Evolutionary conservation across 2,329 filamentous ascomycete genomes (phyloP).

Genomic region (Talaromyces sp.): DNA sequence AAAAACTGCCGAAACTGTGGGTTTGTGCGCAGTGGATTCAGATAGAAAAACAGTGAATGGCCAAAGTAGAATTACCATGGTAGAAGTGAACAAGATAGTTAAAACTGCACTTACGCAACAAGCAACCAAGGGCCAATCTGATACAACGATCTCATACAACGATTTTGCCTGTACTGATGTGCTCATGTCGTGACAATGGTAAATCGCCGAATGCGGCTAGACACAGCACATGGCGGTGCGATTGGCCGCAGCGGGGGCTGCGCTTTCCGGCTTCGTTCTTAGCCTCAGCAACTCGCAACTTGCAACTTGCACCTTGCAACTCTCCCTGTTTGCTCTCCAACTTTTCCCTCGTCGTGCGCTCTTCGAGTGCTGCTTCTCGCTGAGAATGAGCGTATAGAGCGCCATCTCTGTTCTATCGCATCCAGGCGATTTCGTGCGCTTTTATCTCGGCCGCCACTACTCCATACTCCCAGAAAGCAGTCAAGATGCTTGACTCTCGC

Average conservation of each 20-base stretch:
- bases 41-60: not conserved
- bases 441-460: not conserved
- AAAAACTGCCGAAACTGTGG: not conserved
- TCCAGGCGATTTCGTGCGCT: not conserved
- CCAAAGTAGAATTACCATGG: too few species aligned
- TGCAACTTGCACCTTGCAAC: not conserved
- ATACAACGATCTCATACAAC: too few species aligned
- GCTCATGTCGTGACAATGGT: too few species aligned
- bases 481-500: not conserved
- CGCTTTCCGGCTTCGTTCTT: not conserved
- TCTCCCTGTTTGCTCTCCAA: not conserved
- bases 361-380: not conserved
- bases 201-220: not conserved
- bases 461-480: not conserved
- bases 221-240: not conserved
- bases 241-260: not conserved
- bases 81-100: not conserved
- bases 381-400: not conserved
- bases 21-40: not conserved
- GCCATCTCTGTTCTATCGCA: not conserved
- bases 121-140: too few species aligned
- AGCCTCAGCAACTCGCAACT: not conserved
- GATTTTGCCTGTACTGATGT: too few species aligned
- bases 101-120: not conserved
- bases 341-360: not conserved